Conservation (phyloP, 805 yeast species). For the Yarrowia sp. region DNA sequence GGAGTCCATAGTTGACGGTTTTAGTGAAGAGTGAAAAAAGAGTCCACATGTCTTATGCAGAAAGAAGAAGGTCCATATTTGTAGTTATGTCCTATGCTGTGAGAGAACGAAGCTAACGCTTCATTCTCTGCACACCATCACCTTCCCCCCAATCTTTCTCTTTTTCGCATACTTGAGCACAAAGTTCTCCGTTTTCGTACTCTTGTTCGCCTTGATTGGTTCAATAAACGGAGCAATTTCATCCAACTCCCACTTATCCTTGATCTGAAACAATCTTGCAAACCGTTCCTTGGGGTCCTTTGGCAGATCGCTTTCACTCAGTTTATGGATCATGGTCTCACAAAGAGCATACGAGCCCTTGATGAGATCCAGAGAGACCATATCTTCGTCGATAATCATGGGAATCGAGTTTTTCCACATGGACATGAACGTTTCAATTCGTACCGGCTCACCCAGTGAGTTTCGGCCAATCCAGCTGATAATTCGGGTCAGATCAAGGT, state of each 20-base stretch:
- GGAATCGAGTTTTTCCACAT: slow-evolving; percentile 48
- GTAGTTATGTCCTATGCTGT: too few species aligned
- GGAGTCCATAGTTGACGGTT: too few species aligned
- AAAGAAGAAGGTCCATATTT: too few species aligned
- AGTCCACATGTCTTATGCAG: too few species aligned
- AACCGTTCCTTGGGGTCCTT: slow-evolving; percentile 59
- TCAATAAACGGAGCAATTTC: slow-evolving; percentile 70
- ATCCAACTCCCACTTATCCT: slow-evolving; percentile 64
- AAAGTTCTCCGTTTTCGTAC: slow-evolving; percentile 62
- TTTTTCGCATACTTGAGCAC: slow-evolving; percentile 69
- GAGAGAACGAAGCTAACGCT: neutral
- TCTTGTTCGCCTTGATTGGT: slow-evolving; percentile 61
- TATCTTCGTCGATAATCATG: slow-evolving; percentile 60
- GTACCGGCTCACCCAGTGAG: slow-evolving; percentile 52
- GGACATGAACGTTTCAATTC: slow-evolving; percentile 54
- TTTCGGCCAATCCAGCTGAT: slow-evolving; percentile 70
- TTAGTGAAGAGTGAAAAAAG: too few species aligned
- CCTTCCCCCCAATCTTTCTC: slow-evolving; percentile 47
- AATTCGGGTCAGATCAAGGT: slow-evolving; percentile 55
- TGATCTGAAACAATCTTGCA: slow-evolving; percentile 59
- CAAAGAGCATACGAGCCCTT: slow-evolving; percentile 61
- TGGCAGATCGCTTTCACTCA: slow-evolving; percentile 61
- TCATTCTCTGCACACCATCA: slow-evolving; percentile 27
- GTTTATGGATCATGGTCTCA: slow-evolving; percentile 56
- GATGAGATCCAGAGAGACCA: slow-evolving; percentile 62